phyloP scores from a whole-genome alignment of 495 filamentous ascomycete genomes.

The Penicillium longicatenatum region DNA sequence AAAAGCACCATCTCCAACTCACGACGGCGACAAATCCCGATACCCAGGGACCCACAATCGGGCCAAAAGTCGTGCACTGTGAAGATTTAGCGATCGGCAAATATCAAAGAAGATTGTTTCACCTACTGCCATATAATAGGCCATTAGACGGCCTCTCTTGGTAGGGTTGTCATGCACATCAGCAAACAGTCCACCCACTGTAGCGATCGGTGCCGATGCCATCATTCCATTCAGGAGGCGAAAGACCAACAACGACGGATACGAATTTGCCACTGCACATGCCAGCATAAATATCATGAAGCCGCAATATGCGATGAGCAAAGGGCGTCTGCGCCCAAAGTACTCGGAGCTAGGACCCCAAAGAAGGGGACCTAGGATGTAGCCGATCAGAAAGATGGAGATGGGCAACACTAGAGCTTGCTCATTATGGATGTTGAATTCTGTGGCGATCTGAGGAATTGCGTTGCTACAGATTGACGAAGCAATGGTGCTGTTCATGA shows the following conservation, averaged over 20 bases:
- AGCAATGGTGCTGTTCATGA: conserved; percentile 75
- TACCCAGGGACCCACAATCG: conserved; percentile 63
- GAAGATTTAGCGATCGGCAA: neutral
- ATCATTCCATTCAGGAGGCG: conserved; percentile 64
- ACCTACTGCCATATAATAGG: conserved; percentile 67
- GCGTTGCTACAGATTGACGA: conserved; percentile 67
- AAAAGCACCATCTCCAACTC: conserved; percentile 66
- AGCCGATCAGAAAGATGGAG: conserved; percentile 72
- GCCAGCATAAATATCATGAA: conserved; percentile 71
- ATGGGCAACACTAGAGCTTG: conserved; percentile 68
- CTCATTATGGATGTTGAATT: conserved; percentile 60
- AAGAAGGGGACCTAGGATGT: conserved; percentile 62
- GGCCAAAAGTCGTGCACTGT: conserved; percentile 64
- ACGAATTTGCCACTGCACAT: conserved; percentile 66
- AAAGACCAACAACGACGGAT: conserved; percentile 65
- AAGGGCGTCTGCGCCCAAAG: conserved; percentile 63
- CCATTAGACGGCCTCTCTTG: conserved; percentile 65
- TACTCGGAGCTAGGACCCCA: conserved; percentile 71
- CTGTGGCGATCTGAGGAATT: conserved; percentile 54
- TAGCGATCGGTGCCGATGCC: conserved; percentile 66
- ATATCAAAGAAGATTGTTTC: neutral
- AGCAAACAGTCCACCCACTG: conserved; percentile 71
- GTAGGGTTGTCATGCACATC: conserved; percentile 65
- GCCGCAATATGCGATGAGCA: conserved; percentile 58
- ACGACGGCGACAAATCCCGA: conserved; percentile 62